Evolutionary conservation across 2,329 filamentous ascomycete species (phyloP).

Genomic region (Ophiostoma sp.): DNA sequence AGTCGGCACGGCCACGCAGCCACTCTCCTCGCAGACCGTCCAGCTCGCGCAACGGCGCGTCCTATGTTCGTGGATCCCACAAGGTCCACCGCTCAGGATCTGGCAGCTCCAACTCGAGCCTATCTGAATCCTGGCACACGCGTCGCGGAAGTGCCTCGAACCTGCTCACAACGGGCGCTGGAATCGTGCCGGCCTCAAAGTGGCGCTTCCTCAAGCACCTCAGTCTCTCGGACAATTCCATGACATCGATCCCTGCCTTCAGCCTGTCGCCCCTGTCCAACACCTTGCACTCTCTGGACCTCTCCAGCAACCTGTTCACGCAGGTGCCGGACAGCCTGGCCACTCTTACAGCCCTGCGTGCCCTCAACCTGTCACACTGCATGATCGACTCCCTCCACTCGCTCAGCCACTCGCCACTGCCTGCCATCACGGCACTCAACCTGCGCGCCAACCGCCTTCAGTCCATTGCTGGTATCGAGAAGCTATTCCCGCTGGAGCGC

Average conservation of each 20-base stretch:
- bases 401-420: slow-evolving; percentile 75
- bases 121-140: slow-evolving; percentile 60
- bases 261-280: slow-evolving; percentile 79
- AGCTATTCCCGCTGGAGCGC: slow-evolving; percentile 78
- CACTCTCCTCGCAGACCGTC: slow-evolving; percentile 73
- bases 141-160: slow-evolving; percentile 73
- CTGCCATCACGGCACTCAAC: slow-evolving; percentile 89
- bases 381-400: slow-evolving; percentile 96
- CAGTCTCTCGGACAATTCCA: slow-evolving; percentile 82
- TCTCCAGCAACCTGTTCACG: slow-evolving; percentile 89
- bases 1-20: slow-evolving; percentile 58
- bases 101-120: slow-evolving; percentile 81
- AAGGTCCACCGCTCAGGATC: slow-evolving; percentile 84
- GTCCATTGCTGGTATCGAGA: slow-evolving; percentile 85
- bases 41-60: slow-evolving; percentile 65
- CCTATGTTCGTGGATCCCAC: slow-evolving; percentile 59
- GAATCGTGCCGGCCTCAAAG: slow-evolving; percentile 73
- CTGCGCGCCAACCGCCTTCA: slow-evolving; percentile 80
- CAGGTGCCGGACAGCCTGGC: slow-evolving; percentile 90
- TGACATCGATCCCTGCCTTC: slow-evolving; percentile 70
- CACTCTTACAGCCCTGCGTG: slow-evolving; percentile 77
- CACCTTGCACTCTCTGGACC: slow-evolving; percentile 83
- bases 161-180: slow-evolving; percentile 54
- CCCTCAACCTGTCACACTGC: slow-evolving; percentile 89
- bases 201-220: slow-evolving; percentile 94